These are phyloP conservation scores for Liriodendron chinense DNA, from an alignment of 164 flowering plant species.

Conservation along the genomic window DNA sequence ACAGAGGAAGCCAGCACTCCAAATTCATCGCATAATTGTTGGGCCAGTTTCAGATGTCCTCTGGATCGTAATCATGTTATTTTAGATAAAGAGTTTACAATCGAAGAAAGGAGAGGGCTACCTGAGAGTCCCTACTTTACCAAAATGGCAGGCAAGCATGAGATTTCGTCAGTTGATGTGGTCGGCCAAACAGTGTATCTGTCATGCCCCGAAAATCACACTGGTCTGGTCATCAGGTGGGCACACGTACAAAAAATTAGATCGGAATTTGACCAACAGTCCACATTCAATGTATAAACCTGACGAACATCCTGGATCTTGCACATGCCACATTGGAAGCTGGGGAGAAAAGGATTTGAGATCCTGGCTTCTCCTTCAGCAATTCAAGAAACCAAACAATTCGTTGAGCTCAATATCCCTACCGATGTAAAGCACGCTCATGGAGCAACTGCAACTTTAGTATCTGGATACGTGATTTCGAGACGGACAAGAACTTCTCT, in stretches of 20 bases:
- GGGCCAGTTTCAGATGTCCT: slow-evolving; percentile 80
- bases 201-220: no score
- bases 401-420: slow-evolving; percentile 4
- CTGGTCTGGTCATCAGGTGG: background rate
- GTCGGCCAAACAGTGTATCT: background rate
- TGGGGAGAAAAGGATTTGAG: background rate
- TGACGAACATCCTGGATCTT: background rate
- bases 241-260: background rate
- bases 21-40: slow-evolving; percentile 80
- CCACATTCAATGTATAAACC: background rate
- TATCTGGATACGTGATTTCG: slow-evolving; percentile 65
- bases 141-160: background rate
- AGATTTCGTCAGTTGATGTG: background rate
- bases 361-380: background rate
- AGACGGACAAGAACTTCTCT: slow-evolving; percentile 58
- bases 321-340: background rate
- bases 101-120: background rate
- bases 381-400: background rate
- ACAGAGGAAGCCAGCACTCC: slow-evolving; percentile 84
- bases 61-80: slow-evolving; percentile 28
- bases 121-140: background rate
- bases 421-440: slow-evolving; percentile 84
- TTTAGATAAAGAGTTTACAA: background rate
- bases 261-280: background rate
- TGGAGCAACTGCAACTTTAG: slow-evolving; percentile 86